Conservation (phyloP, 148 eudicot species). For the Amaranthus hypochondriacus region DNA sequence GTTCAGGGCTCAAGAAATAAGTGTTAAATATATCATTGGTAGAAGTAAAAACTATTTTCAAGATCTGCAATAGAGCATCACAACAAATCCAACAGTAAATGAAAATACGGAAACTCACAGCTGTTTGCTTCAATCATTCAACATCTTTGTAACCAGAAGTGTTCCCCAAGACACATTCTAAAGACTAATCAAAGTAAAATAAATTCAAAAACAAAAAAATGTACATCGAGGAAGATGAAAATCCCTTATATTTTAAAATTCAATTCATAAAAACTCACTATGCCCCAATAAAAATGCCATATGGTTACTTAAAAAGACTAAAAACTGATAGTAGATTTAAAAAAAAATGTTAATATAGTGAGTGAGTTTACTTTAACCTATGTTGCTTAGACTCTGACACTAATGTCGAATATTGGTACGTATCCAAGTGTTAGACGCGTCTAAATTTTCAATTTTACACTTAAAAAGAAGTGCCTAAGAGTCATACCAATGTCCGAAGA, state of each 20-base stretch:
- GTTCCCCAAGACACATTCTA: neutral
- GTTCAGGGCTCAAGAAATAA: neutral
- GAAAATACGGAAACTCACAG: neutral
- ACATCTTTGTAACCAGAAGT: neutral
- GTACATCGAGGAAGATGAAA: neutral
- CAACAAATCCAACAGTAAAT: neutral
- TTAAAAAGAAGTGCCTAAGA: too few species aligned
- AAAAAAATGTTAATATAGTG: neutral
- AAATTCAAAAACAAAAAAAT: neutral
- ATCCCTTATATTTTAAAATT: too few species aligned
- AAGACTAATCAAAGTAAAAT: neutral
- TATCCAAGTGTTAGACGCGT: too few species aligned
- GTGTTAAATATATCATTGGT: neutral
- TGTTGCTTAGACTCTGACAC: too few species aligned
- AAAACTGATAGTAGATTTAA: neutral
- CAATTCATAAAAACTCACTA: too few species aligned
- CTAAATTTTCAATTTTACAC: too few species aligned
- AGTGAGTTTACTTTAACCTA: too few species aligned
- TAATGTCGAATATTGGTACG: too few species aligned
- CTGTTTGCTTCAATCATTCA: slow-evolving; percentile 1
- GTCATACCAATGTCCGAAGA: too few species aligned
- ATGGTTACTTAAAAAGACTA: neutral
- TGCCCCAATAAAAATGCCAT: neutral
- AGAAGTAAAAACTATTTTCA: neutral
- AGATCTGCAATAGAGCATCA: neutral